These are phyloP conservation scores for Amphirosellinia nigrospora DNA, from an alignment of 495 filamentous ascomycete species.

Conservation along the genomic window DNA sequence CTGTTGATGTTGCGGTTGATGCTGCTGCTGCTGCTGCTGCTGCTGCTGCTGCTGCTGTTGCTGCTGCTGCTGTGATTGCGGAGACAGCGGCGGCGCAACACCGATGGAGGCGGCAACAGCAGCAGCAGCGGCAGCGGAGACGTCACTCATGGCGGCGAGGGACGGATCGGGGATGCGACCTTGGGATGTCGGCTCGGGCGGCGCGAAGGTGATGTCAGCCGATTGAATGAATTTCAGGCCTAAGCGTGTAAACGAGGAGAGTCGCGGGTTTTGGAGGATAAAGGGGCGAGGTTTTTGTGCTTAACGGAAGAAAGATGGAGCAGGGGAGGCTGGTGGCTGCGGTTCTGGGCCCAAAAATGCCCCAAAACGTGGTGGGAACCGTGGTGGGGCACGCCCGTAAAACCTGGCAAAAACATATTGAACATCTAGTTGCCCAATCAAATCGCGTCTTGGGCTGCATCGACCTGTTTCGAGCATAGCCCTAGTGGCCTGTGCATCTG, in stretches of 20 bases:
- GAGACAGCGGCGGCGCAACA: not conserved
- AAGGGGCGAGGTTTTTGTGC: conserved; percentile 44
- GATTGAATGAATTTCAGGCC: conserved; percentile 43
- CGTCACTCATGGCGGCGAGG: conserved; percentile 37
- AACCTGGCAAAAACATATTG: conserved; percentile 13
- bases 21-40: not conserved
- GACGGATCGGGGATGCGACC: not conserved
- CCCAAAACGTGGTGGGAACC: conserved; percentile 22
- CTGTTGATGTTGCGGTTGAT: not conserved
- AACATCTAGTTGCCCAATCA: conserved; percentile 12
- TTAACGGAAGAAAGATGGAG: conserved; percentile 42
- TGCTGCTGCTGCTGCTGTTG: not conserved
- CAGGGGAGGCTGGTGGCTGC: conserved; percentile 34
- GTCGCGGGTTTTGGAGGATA: conserved; percentile 42
- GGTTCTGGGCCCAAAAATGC: conserved; percentile 25
- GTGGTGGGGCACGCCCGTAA: not conserved
- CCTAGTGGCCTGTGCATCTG: conserved; percentile 34
- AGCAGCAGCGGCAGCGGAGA: conserved; percentile 34
- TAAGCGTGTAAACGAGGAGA: conserved; percentile 45
- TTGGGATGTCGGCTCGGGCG: conserved; percentile 16
- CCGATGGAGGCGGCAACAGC: conserved; percentile 24
- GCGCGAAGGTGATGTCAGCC: conserved; percentile 33
- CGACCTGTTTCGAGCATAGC: conserved; percentile 30
- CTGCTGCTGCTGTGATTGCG: not conserved
- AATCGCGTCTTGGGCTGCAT: not conserved